Evolutionary conservation across 768 basidiomycete genomes (phyloP).

Genomic region (Mycena sanguinolenta): DNA sequence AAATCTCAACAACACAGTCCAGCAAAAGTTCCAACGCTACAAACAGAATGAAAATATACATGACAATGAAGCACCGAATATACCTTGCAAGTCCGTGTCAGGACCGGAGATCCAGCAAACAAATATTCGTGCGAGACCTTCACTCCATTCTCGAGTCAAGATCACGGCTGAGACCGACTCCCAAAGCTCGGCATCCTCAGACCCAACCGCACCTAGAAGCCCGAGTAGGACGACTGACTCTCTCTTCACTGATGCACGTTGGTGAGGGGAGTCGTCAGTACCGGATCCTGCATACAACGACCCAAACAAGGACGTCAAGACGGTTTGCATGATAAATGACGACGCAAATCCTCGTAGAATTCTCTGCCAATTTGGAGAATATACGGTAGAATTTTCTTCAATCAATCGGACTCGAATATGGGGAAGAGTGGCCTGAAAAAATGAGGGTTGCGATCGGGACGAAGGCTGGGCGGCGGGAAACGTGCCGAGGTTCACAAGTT

Average conservation of each 20-base stretch:
- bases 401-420: conserved; percentile 59
- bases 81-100: conserved; percentile 49
- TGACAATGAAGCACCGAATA: conserved; percentile 12
- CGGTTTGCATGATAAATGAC: conserved; percentile 63
- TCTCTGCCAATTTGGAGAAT: conserved; percentile 64
- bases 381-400: conserved; percentile 46
- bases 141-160: conserved; percentile 70
- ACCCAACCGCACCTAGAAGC: conserved; percentile 65
- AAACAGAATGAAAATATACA: conserved; percentile 11
- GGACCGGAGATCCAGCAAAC: conserved; percentile 77
- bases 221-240: conserved; percentile 66
- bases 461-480: conserved; percentile 68
- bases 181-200: conserved; percentile 65
- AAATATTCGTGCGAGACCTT: conserved; percentile 71
- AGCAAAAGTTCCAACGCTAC: conserved; percentile 65
- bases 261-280: conserved; percentile 47
- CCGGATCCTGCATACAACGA: conserved; percentile 53
- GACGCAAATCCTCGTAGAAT: conserved; percentile 64
- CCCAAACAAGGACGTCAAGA: conserved; percentile 71
- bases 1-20: conserved; percentile 66
- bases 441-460: conserved; percentile 76
- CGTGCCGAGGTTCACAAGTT: conserved; percentile 76
- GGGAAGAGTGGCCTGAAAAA: conserved; percentile 69
- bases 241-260: conserved; percentile 61
- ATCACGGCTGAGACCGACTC: conserved; percentile 62